Percentiles rank a stretch among this genome's conserved stretches.
These are phyloP conservation scores for Thelonectria rubi DNA, from an alignment of 2,329 filamentous ascomycete species.

Conservation along the genomic window DNA sequence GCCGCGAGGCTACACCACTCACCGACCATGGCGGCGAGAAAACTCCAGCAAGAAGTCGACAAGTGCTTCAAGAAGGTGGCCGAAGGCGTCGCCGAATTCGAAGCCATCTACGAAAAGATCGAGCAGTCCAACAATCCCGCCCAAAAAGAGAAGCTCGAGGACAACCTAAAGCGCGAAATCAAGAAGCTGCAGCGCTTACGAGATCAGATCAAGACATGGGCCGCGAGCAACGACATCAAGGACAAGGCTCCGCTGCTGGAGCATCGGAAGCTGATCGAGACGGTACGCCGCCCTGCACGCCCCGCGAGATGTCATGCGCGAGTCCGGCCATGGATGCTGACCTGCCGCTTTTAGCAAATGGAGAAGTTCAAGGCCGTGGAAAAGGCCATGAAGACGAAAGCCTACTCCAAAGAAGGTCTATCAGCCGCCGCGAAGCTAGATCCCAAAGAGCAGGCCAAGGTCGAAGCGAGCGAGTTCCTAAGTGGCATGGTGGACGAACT, in stretches of 20 bases:
- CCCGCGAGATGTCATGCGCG: slow-evolving; percentile 13
- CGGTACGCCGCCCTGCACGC: slow-evolving; percentile 66
- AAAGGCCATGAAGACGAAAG: slow-evolving; percentile 99
- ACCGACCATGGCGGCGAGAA: slow-evolving; percentile 86
- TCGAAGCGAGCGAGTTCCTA: slow-evolving; percentile 87
- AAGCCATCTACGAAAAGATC: slow-evolving; percentile 97
- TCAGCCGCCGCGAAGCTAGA: slow-evolving; percentile 92
- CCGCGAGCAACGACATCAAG: slow-evolving; percentile 98
- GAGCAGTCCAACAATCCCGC: slow-evolving; percentile 89
- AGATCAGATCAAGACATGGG: slow-evolving; percentile 99
- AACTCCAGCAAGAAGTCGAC: slow-evolving; percentile 97
- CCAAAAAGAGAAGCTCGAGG: slow-evolving; percentile 98
- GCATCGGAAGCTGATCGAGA: slow-evolving; percentile 95
- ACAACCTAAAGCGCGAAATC: slow-evolving; percentile 98
- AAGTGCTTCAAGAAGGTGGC: slow-evolving; percentile 99
- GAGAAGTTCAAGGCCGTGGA: slow-evolving; percentile 99
- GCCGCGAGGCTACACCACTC: slow-evolving; percentile 32
- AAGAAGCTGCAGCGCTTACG: slow-evolving; percentile 98
- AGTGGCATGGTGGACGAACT: slow-evolving; percentile 89
- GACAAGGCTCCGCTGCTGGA: slow-evolving; percentile 96
- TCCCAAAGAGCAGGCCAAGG: slow-evolving; percentile 96
- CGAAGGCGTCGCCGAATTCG: slow-evolving; percentile 92
- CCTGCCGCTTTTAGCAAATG: slow-evolving; percentile 77
- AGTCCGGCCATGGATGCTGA: slow-evolving; percentile 28
- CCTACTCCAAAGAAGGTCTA: slow-evolving; percentile 97